Conservation (phyloP, 2,329 filamentous ascomycete genomes). For the Ambrosiella cleistominuta region DNA sequence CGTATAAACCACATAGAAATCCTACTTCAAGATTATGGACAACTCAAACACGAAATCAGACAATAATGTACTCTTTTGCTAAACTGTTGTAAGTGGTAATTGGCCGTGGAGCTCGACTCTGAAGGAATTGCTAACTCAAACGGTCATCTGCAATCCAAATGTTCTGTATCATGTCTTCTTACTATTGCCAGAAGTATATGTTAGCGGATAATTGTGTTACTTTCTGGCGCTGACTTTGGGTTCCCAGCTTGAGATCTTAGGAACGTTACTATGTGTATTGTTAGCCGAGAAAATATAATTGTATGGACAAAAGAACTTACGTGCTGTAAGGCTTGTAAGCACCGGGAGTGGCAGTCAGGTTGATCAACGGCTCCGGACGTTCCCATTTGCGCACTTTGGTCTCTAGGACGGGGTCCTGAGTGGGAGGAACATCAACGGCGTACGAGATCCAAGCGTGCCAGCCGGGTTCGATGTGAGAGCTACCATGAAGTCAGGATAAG, state of each 20-base stretch:
- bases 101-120: too few species aligned
- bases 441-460: constrained; percentile 99
- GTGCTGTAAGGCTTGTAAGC: constrained; percentile 92
- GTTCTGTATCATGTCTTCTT: neutral
- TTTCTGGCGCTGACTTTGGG: constrained; percentile 22
- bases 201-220: neutral
- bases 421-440: constrained; percentile 71
- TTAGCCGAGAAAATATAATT: neutral
- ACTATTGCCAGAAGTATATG: neutral
- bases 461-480: constrained; percentile 72
- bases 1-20: too few species aligned
- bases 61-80: too few species aligned
- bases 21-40: too few species aligned
- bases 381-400: constrained; percentile 59
- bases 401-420: constrained; percentile 54
- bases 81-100: too few species aligned
- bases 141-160: neutral
- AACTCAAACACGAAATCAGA: too few species aligned
- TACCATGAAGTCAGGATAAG: neutral
- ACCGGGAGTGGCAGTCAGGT: constrained; percentile 55
- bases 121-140: too few species aligned
- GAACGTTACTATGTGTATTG: constrained; percentile 26
- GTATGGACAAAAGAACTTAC: constrained; percentile 36
- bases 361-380: constrained; percentile 50
- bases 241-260: constrained; percentile 37